These are phyloP conservation scores for Aphanocladium album DNA, from an alignment of 2,329 filamentous ascomycete species.

Conservation along the genomic window DNA sequence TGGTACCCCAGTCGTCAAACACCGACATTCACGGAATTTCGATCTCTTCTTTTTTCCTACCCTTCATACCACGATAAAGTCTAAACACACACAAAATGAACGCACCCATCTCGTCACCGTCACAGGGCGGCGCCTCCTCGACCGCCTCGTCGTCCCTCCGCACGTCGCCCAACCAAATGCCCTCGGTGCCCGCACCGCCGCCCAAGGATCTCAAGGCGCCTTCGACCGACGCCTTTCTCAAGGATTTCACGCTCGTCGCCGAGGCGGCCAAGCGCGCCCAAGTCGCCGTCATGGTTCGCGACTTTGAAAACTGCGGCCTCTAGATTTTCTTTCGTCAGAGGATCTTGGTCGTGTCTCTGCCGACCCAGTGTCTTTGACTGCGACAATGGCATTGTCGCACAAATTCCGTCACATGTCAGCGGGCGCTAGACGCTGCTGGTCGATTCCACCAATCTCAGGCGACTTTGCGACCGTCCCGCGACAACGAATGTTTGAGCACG, in stretches of 20 bases:
- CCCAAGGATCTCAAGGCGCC: constrained; percentile 28
- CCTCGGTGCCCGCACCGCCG: constrained; percentile 23
- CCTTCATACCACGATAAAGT: neutral
- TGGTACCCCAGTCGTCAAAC: neutral
- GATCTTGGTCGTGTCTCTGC: neutral
- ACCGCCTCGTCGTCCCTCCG: constrained; percentile 25
- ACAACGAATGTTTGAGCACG: neutral
- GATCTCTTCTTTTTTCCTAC: neutral
- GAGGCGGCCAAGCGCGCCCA: constrained; percentile 92
- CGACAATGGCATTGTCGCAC: neutral
- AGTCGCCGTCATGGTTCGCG: constrained; percentile 81
- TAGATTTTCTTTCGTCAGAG: constrained; percentile 20
- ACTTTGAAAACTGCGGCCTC: constrained; percentile 70
- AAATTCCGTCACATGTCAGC: constrained; percentile 1
- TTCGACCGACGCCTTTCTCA: constrained; percentile 59
- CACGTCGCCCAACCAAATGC: constrained; percentile 19
- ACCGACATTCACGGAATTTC: neutral
- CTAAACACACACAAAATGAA: constrained; percentile 23
- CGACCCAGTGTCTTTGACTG: no score
- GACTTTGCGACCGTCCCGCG: neutral
- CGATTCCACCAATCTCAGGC: neutral
- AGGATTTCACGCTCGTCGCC: constrained; percentile 79
- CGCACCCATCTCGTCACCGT: constrained; percentile 29
- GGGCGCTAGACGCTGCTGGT: neutral
- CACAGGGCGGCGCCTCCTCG: constrained; percentile 20